Base-by-base conservation (phyloP, 139 green algal species). In the Asterochloris sp. region DNA sequence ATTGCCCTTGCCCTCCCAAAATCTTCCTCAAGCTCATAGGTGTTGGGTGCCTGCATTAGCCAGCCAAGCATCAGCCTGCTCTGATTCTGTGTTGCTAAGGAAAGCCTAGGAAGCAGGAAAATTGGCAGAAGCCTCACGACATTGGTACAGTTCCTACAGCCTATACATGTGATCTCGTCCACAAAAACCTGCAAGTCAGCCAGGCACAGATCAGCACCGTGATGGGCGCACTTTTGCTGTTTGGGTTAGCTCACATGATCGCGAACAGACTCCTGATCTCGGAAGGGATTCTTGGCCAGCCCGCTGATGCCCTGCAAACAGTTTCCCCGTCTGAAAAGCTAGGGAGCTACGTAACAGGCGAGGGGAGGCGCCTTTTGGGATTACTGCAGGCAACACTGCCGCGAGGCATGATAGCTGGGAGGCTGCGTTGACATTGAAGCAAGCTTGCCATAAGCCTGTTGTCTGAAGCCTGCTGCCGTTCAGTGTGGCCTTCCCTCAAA, bases 111-210 rank as follows among this genome's bases (percentile, higher is more conserved):
- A 54, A 54, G 38, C 38, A 54, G 38, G 38, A 54, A 6, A 2
- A 54, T 2, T 54, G 38, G 38, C 38, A 54, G 4, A 54, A 54
- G 38, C 38, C 38, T 54, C 6, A 54, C 38, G 38, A 85, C 66
- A 38, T 62, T 80, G 17, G 28, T 68, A 78, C 85, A 89, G 12
- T 82, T 83, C 10, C 27, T 54, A 73, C 85, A 89, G 9, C 85
- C 85, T 27, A 89, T 86, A 73, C 85, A 89, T 47, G 76, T 82
- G 13, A 74, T 62, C 85, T 89, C 85, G 73, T 86, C 82, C 19
- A 89, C 85, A 82, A 89, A 89, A 13, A 82, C 84, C 78, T 86
- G 82, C 61, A 74, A 14, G 17, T 24, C 8, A 9, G 24, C 19
- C 71, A 76, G 17, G 71, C 23, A 38, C 1, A 21, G 2, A 60